phyloP scores from a whole-genome alignment of 495 filamentous ascomycete species.

The Trichoderma erinaceum region DNA sequence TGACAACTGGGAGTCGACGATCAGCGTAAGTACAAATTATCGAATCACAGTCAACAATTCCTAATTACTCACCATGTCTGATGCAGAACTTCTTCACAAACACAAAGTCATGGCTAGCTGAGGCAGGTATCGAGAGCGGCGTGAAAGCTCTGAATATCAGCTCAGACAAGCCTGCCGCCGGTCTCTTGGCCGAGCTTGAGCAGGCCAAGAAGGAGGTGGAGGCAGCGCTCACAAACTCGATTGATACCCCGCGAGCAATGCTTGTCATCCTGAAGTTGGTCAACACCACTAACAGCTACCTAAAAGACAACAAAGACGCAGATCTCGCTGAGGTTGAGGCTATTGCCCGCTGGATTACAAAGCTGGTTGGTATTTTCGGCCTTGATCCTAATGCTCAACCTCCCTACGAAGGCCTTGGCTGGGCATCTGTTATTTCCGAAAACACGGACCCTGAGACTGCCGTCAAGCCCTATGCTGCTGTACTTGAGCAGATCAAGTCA shows the following conservation, averaged over 20 bases:
- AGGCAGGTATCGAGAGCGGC: conserved; percentile 36
- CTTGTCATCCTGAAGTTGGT: conserved; percentile 67
- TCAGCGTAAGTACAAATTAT: conserved; percentile 49
- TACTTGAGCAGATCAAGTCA: conserved; percentile 32
- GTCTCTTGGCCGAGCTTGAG: conserved; percentile 44
- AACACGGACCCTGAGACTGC: conserved; percentile 37
- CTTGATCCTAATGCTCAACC: conserved; percentile 62
- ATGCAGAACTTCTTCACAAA: conserved; percentile 85
- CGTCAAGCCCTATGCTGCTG: conserved; percentile 40
- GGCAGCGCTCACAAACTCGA: conserved; percentile 73
- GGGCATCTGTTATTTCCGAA: conserved; percentile 61
- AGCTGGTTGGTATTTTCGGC: conserved; percentile 77
- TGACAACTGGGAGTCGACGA: conserved; percentile 69
- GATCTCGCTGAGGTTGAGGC: conserved; percentile 50
- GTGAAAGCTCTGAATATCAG: conserved; percentile 38
- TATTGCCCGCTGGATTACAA: conserved; percentile 74
- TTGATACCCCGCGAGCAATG: conserved; percentile 80
- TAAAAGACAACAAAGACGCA: conserved; percentile 43
- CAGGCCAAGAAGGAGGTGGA: conserved; percentile 59
- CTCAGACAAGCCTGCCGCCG: conserved; percentile 25
- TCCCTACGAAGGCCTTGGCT: conserved; percentile 63
- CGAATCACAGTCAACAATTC: not conserved
- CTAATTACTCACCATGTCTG: conserved; percentile 14
- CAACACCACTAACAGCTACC: conserved; percentile 65
- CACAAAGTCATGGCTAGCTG: conserved; percentile 51